phyloP scores from a whole-genome alignment of 1,284 basidiomycete species.

The Cryptococcus jaspeensis region DNA sequence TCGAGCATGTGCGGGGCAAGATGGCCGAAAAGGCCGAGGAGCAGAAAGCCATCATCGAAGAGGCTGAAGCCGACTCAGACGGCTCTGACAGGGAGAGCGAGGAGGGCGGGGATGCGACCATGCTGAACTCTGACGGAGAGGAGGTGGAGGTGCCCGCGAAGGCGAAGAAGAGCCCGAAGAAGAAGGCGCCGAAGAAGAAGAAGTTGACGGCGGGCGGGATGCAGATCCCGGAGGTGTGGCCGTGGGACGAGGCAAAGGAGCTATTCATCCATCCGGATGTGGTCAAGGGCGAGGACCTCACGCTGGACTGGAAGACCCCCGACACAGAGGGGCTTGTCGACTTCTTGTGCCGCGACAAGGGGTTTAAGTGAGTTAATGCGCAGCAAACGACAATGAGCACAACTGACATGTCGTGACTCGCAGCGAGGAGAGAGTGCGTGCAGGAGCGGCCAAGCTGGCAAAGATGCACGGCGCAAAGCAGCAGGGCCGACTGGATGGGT shows the following conservation, averaged over 20 bases:
- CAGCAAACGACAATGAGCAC: background rate
- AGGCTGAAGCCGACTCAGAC: conserved; percentile 21
- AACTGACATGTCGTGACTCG: conserved; percentile 1
- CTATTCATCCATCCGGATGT: conserved; percentile 89
- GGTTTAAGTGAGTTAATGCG: conserved; percentile 74
- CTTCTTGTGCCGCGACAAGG: conserved; percentile 92
- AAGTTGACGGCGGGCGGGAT: conserved; percentile 64
- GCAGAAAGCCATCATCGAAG: conserved; percentile 27
- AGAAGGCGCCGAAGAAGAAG: conserved; percentile 45
- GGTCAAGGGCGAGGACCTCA: conserved; percentile 77
- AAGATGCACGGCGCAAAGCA: conserved; percentile 89
- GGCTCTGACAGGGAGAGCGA: conserved; percentile 36
- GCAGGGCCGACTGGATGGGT: conserved; percentile 93
- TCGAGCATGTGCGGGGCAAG: conserved; percentile 79
- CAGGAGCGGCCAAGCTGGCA: conserved; percentile 87
- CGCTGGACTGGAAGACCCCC: conserved; percentile 93
- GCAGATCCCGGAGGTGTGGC: conserved; percentile 88
- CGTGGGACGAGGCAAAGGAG: conserved; percentile 90
- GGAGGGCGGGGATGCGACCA: conserved; percentile 29
- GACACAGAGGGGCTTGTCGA: conserved; percentile 92
- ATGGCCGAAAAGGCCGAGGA: conserved; percentile 55
- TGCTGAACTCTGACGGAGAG: conserved; percentile 33
- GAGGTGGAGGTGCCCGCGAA: conserved; percentile 15
- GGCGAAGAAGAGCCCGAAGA: conserved; percentile 28
- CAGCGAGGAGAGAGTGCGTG: conserved; percentile 94